Evolutionary conservation across 139 green algal genomes (phyloP).

Genomic region (Chlamydomonas sp.): DNA sequence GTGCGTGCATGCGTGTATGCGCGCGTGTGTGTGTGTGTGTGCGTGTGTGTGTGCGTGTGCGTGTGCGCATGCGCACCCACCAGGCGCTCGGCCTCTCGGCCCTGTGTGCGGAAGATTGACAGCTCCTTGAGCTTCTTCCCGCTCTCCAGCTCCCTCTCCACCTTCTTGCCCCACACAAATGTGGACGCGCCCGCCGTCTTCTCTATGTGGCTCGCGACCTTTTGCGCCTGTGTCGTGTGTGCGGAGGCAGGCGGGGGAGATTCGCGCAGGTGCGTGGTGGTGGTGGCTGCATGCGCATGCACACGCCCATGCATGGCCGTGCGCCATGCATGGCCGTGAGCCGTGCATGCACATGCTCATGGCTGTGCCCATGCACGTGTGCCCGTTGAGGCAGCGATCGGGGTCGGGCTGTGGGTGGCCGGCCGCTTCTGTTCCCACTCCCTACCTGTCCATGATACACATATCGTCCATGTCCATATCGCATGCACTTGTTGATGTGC

Average conservation of each 20-base stretch:
- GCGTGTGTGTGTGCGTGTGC: not conserved
- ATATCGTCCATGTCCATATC: too few species aligned
- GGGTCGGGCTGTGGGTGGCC: too few species aligned
- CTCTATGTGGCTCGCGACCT: slow-evolving; percentile 33
- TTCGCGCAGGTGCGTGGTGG: too few species aligned
- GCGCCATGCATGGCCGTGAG: too few species aligned
- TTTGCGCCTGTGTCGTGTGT: slow-evolving; percentile 19
- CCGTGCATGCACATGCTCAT: too few species aligned
- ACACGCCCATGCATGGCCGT: not conserved
- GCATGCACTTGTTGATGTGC: too few species aligned
- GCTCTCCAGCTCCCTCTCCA: slow-evolving; percentile 74
- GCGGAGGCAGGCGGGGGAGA: too few species aligned
- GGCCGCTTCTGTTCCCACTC: too few species aligned
- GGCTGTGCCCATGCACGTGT: too few species aligned
- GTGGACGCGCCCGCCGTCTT: slow-evolving; percentile 24
- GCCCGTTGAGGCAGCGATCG: too few species aligned
- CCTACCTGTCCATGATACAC: too few species aligned
- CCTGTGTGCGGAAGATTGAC: slow-evolving; percentile 32
- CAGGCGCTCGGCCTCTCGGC: slow-evolving; percentile 68
- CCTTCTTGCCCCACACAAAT: slow-evolving; percentile 96
- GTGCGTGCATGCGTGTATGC: not conserved
- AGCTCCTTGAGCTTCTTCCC: slow-evolving; percentile 47
- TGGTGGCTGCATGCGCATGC: not conserved
- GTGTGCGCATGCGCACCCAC: slow-evolving; percentile 34
- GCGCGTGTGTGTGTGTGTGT: slow-evolving; percentile 1